Evolutionary conservation across 331 rosid genomes (phyloP).

Genomic region (Acacia pycnantha): DNA sequence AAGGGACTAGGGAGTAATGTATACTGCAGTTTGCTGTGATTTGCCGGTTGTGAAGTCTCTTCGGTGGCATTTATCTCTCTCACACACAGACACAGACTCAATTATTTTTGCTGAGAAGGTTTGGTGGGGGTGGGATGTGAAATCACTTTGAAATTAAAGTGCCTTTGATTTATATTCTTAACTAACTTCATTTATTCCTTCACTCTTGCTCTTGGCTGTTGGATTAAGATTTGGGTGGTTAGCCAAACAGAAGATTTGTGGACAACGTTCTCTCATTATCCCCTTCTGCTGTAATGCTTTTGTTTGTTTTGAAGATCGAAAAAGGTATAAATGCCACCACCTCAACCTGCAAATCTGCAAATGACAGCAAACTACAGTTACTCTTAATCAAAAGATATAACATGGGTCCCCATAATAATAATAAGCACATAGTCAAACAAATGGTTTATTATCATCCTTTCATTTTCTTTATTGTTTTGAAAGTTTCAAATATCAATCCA

Average conservation of each 20-base stretch:
- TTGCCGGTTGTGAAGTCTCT: constrained; percentile 50
- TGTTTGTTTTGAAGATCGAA: no score
- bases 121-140: constrained; percentile 33
- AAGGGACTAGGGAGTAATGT: no score
- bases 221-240: constrained; percentile 1
- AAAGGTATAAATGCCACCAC: no score
- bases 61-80: constrained; percentile 34
- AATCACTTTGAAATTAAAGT: constrained; percentile 25
- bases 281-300: no score
- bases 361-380: no score
- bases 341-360: no score
- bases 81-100: neutral
- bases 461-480: neutral
- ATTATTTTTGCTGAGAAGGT: constrained; percentile 37
- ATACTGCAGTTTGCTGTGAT: constrained; percentile 30
- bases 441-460: constrained; percentile 5
- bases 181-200: constrained; percentile 32
- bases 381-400: neutral
- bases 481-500: no score
- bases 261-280: no score
- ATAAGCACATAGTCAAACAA: neutral
- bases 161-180: constrained; percentile 27
- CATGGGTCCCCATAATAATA: constrained; percentile 16
- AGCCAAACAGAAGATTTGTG: neutral
- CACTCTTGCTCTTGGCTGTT: constrained; percentile 3